Base-by-base conservation (phyloP, 257 asterid species). In the Gardenia jasminoides region DNA sequence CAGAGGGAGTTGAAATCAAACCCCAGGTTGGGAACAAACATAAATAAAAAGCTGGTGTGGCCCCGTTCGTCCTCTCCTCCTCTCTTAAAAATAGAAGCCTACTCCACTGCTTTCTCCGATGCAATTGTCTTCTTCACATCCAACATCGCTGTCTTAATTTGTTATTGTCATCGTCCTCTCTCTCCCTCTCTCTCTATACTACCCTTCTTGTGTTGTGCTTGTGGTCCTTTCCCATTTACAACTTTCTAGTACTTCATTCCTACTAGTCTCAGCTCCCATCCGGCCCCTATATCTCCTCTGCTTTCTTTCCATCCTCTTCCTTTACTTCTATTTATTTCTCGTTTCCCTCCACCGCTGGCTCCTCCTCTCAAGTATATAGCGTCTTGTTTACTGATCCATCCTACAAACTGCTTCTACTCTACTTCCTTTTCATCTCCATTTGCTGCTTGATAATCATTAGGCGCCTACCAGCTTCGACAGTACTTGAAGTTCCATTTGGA, bases 91-190 rank as follows among this genome's bases (percentile, higher is more conserved):
- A 74, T 70, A 54, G 74, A 72, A 72, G 72, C 65, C 33, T 41
- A 48, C 56, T 58, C 82, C 74, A 59, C 72, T 72, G 69, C 84
- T 77, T 80, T 80, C 84, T 80, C 80, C 88, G 80, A 84, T 69
- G 82, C 86, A 70, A 4, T 79, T 86, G 89, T 82, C 86, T 82
- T 81, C 86, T 64, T 84, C 80, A 76, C 77, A 50, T 83, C 85
- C 89, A 79, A 79, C 84, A 81, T 79, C 85, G 50, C 79, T 79
- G 66, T 84, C 87, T 78, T 36, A 36, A 36, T 36, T 50, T 70
- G 59, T 67, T 59, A 20, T 67, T 74, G 58, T 5, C 62, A 61
- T 65, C 54, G 80, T 72, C 69, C 80, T 74, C 81, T 68, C 75
- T 33, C 33, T 39, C 31, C 10, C 19, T 52, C 10, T 7, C 26